Percentiles rank a stretch among this genome's conserved stretches.
Conservation (phyloP, 345 rosid genomes). For the Zanthoxylum bungeanum region DNA sequence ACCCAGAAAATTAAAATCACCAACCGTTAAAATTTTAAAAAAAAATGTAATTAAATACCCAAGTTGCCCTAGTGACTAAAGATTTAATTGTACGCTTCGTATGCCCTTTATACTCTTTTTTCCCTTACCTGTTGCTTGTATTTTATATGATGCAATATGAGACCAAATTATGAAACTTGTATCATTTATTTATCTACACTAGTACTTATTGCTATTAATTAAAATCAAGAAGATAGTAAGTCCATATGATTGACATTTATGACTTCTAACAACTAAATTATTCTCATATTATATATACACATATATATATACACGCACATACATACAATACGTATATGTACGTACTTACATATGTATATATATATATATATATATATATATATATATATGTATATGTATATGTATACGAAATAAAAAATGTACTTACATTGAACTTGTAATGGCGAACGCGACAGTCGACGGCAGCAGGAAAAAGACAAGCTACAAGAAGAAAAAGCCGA, state of each 20-base stretch:
- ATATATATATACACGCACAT: no score
- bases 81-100: background rate
- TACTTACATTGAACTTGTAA: constrained; percentile 63
- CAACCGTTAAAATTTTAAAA: background rate
- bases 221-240: no score
- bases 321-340: no score
- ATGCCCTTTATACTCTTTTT: no score
- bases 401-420: background rate
- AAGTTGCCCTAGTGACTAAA: background rate
- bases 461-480: constrained; percentile 41
- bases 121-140: no score
- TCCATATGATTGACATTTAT: no score
- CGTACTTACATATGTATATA: no score
- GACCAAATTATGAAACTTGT: background rate
- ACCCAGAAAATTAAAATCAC: background rate
- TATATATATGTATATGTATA: background rate
- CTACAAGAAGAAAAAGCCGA: constrained; percentile 36
- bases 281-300: background rate
- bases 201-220: no score
- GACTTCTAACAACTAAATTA: background rate
- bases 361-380: background rate
- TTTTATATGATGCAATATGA: background rate
- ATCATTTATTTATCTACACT: background rate
- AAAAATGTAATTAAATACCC: background rate
- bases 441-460: constrained; percentile 57